Evolutionary conservation across 148 eudicot species (phyloP).

Genomic region (Cornus controversa): DNA sequence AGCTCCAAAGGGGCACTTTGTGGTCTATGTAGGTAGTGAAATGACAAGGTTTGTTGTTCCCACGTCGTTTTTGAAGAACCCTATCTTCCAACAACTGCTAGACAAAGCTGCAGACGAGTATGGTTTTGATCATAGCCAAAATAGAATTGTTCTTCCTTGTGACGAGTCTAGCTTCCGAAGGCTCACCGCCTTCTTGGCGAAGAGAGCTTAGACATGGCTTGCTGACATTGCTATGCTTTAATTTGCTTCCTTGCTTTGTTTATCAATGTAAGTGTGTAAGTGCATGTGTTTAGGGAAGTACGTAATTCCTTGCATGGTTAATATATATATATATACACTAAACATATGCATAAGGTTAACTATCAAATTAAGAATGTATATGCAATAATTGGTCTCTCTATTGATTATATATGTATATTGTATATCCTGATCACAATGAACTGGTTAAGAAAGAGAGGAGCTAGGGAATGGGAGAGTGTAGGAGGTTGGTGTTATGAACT

Average conservation of each 20-base stretch:
- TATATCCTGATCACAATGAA: no score
- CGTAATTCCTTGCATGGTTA: no score
- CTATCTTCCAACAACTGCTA: conserved; percentile 46
- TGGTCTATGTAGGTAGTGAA: conserved; percentile 64
- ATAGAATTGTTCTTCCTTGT: conserved; percentile 54
- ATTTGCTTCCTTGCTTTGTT: no score
- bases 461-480: no score
- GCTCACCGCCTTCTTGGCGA: conserved; percentile 2
- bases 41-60: conserved; percentile 58
- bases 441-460: no score
- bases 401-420: no score
- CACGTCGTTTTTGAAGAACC: conserved; percentile 38
- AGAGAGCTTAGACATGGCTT: neutral
- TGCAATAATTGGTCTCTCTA: no score
- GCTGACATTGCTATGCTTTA: no score
- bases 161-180: conserved; percentile 42
- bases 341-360: no score
- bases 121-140: conserved; percentile 33
- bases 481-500: no score
- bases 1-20: conserved; percentile 70
- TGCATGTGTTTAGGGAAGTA: neutral
- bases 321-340: no score
- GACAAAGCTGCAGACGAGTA: conserved; percentile 58
- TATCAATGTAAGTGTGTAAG: neutral
- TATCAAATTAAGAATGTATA: no score